Base-by-base conservation (phyloP, 495 filamentous ascomycete genomes). In the Ramalina intermedia region DNA sequence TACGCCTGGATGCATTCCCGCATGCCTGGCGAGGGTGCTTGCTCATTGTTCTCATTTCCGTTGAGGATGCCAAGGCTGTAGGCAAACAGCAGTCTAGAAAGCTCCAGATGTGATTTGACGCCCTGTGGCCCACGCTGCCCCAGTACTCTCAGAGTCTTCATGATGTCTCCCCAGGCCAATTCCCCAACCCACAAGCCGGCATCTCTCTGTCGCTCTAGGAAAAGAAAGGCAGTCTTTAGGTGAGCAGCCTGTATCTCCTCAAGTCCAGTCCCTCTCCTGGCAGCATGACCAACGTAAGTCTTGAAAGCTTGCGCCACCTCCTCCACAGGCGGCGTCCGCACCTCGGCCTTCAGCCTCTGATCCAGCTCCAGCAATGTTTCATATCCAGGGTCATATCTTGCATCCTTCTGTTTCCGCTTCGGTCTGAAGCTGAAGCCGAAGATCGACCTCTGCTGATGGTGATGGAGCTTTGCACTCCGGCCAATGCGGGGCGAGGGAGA, bases 221-320 rank as follows among this genome's bases (percentile, higher is more conserved):
- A 69, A 26, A 69, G 64, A 49, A 85, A 75, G 16, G 84, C 76
- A 2, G 63, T 60, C 14, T 71, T 52, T 35, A 77, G 68, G 46
- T 79, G 65, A 16, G 66, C 59, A 9, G 80, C 82, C 58, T 94
- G 81, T 27, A 78, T 76, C 18, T 75, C 70, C 50, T 80, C 84
- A 21, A 90, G 61, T 1, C 1, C 66, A 58, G 16, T 61, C 58
- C 41, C 64, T 61, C 13, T 66, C 57, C 53, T 82, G 79, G 41
- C 29, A 9, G 12, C 12, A 33, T 33, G 69, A 64, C 6, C 64
- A 62, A 45, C 91, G 75, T 51, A 93, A 85, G 6, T 69, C 64
- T 44, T 68, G 55, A 83, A 84, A 20, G 82, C 85, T 20, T 69
- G 63, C 0, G 75, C 63, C 0, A 94, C 60, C n/a, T 80, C 72